Conservation (phyloP, 495 filamentous ascomycete genomes). For the Baudoinia panamericana region DNA sequence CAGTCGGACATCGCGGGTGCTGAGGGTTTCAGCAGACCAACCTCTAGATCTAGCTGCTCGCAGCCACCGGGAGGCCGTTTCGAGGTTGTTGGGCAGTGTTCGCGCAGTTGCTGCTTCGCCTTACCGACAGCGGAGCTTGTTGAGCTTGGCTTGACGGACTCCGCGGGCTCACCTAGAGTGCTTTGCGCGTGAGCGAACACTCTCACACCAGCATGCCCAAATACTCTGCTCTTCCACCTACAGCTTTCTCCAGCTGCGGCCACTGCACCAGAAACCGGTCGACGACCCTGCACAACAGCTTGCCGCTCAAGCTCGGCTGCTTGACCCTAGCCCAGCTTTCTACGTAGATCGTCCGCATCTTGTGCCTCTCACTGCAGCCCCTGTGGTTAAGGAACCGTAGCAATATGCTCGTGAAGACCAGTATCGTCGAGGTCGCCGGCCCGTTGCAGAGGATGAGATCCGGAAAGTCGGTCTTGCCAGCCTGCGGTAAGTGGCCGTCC, state of each 20-base stretch:
- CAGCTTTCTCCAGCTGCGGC: slow-evolving; percentile 40
- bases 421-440: slow-evolving; percentile 71
- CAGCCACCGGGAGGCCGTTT: no score
- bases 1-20: no score
- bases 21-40: no score
- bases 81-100: no score
- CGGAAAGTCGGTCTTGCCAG: slow-evolving; percentile 32
- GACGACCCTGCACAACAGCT: slow-evolving; percentile 49
- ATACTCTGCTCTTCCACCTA: slow-evolving; percentile 26
- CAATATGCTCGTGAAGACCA: slow-evolving; percentile 53
- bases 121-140: not conserved
- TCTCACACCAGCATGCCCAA: slow-evolving; percentile 26
- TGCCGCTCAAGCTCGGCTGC: slow-evolving; percentile 67
- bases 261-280: slow-evolving; percentile 69
- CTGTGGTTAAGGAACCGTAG: slow-evolving; percentile 47
- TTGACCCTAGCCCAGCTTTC: slow-evolving; percentile 83
- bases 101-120: no score
- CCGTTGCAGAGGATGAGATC: slow-evolving; percentile 79
- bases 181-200: not conserved
- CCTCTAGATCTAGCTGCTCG: no score
- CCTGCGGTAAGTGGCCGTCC: slow-evolving; percentile 10
- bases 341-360: slow-evolving; percentile 64
- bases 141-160: not conserved
- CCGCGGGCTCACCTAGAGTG: not conserved
- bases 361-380: slow-evolving; percentile 29